phyloP scores from a whole-genome alignment of 345 rosid genomes.

The Moringa oleifera region DNA sequence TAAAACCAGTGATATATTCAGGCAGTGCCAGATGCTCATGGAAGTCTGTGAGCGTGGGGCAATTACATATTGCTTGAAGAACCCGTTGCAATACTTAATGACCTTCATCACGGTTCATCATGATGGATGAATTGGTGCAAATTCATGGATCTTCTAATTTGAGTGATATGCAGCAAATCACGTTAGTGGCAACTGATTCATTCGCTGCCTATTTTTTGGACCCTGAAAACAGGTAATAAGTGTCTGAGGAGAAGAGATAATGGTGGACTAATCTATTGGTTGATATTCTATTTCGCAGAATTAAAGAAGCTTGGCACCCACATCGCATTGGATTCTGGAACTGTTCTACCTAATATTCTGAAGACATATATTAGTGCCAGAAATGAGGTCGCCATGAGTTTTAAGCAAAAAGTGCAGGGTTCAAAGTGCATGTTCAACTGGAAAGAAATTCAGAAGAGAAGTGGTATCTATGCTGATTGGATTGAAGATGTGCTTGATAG shows the following conservation, averaged over 20 bases:
- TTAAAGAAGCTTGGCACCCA: background rate
- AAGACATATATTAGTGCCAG: background rate
- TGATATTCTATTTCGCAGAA: no score
- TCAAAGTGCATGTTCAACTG: background rate
- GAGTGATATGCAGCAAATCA: background rate
- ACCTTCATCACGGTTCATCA: background rate
- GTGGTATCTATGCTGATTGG: slow-evolving; percentile 25
- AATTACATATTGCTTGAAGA: background rate
- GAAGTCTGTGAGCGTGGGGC: background rate
- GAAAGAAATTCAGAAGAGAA: slow-evolving; percentile 6
- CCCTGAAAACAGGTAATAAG: no score
- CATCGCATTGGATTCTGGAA: background rate
- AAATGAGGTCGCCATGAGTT: background rate
- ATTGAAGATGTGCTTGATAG: slow-evolving; percentile 5
- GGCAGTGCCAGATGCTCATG: background rate
- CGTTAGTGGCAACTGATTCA: no score
- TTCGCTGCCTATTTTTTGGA: no score
- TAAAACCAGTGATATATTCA: no score
- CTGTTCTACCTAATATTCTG: background rate
- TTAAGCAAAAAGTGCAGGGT: no score
- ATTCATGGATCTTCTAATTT: no score
- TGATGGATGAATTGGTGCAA: background rate
- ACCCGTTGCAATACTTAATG: background rate
- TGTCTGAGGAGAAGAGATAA: no score
- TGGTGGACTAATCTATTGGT: no score